Evolutionary conservation across 2,329 filamentous ascomycete species (phyloP), one percentile per base, ranked within the genome.

Genomic region (Fusarium bactridioides): DNA sequence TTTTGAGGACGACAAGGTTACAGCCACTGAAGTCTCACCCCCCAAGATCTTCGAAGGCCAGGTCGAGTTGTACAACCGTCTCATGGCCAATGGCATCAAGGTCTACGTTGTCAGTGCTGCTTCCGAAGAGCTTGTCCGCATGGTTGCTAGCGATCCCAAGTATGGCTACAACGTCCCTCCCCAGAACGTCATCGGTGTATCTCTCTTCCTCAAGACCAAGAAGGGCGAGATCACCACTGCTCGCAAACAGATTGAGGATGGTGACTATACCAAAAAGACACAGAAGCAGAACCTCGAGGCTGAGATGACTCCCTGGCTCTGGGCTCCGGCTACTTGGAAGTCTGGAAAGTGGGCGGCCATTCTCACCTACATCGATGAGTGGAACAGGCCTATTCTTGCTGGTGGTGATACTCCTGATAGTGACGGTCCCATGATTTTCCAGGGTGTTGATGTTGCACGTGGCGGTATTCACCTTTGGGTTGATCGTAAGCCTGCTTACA

Each of bases 161-260:
- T 85, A 85, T 53, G 83, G 83, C 50, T 85, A 85, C 78, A 84
- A 85, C 65, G 82, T 85, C 10, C 79, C 79, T 37, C 76, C 83
- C 5, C 77, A 85, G 64, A 84, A 84, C 55, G 82, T 85, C 40
- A 83, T 85, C 25, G 83, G 83, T 31, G 82, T 85, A 18, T 82
- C 80, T 7, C 77, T 82, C 1, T 75, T 84, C 11, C 76, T 85
- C 62, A 76, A 73, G 38, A 79, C 81, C 56, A 62, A 67, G 45
- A 78, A 78, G 11, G 77, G 78, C 10, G 69, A 72, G 13, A 67
- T 82, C 23, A 83, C 81, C 0, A 80, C 80, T 2, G 69, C 83
- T 7, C 80, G 83, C 31, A 82, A 83, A 61, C 82, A 85, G 45
- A 82, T 85, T 65, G 64, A 69, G 18, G 80, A 79, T 4, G 82